These are phyloP conservation scores for Acanthamoeba royreba DNA, from an alignment of 208 protist species.

Conservation along the genomic window DNA sequence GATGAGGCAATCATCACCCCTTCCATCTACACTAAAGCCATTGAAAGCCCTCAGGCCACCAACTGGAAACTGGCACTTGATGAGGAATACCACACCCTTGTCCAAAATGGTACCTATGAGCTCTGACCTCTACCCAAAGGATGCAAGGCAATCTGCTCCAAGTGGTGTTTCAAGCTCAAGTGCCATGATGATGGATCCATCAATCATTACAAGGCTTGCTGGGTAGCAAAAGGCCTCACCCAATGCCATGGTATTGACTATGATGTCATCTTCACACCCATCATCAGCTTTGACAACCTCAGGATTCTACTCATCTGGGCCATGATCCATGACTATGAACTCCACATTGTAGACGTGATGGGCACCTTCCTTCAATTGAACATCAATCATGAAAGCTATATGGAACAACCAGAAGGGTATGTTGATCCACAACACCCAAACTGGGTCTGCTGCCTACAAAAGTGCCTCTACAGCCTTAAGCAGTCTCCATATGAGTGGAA, in stretches of 20 bases:
- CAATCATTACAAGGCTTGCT: not conserved
- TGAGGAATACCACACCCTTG: not conserved
- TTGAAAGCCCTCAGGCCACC: not conserved
- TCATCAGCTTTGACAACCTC: not conserved
- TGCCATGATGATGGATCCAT: not conserved
- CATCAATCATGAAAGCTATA: not conserved
- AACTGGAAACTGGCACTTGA: not conserved
- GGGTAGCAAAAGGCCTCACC: not conserved
- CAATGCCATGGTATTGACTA: not conserved
- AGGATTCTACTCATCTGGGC: not conserved
- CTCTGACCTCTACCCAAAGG: not conserved
- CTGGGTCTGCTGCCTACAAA: not conserved
- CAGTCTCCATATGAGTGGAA: not conserved
- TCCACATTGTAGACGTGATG: constrained; percentile 13
- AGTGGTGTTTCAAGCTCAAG: constrained; percentile 1
- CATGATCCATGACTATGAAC: not conserved
- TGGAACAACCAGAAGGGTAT: not conserved
- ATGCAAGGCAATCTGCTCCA: not conserved
- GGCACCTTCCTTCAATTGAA: not conserved
- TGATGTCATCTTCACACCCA: not conserved
- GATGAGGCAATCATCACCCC: not conserved
- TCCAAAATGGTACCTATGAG: not conserved
- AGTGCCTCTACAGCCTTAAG: constrained; percentile 1
- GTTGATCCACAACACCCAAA: not conserved
- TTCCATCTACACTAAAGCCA: not conserved